These are phyloP conservation scores for Zanthoxylum bungeanum DNA, from an alignment of 345 rosid species.

Conservation along the genomic window DNA sequence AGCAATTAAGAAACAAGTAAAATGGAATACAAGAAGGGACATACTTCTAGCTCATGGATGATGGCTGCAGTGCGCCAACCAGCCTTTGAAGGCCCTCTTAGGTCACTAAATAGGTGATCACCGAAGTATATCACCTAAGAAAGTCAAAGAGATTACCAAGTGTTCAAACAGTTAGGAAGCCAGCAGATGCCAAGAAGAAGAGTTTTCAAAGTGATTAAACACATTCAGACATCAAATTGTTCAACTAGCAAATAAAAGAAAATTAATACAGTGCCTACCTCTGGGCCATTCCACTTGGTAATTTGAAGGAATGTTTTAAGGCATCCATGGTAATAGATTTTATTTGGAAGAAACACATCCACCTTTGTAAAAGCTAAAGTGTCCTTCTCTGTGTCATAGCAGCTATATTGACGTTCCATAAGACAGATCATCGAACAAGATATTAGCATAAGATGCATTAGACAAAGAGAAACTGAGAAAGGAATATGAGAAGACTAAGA, in stretches of 20 bases:
- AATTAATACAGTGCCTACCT: conserved; percentile 55
- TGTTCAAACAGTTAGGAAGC: background rate
- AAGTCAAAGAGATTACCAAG: conserved; percentile 10
- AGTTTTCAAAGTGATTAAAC: background rate
- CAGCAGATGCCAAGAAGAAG: background rate
- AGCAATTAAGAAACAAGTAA: background rate
- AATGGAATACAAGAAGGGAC: conserved; percentile 16
- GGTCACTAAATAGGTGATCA: conserved; percentile 95
- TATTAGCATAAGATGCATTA: background rate
- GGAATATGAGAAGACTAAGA: background rate
- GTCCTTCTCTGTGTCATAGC: conserved; percentile 87
- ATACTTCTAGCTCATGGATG: conserved; percentile 91
- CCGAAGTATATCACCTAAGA: conserved; percentile 93
- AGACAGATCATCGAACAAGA: conserved; percentile 12
- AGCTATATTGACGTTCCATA: conserved; percentile 42
- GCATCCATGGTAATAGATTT: conserved; percentile 87
- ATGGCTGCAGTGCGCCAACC: conserved; percentile 99
- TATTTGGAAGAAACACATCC: conserved; percentile 68
- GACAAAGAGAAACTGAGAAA: background rate
- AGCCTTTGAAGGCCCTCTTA: conserved; percentile 93
- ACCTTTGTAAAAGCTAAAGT: conserved; percentile 82
- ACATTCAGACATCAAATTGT: conserved; percentile 2
- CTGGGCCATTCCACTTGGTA: conserved; percentile 96
- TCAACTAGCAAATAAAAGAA: conserved; percentile 8
- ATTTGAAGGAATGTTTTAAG: conserved; percentile 86